Base-by-base conservation (phyloP, 2,329 filamentous ascomycete species). In the Proliferodiscus dingleyae region DNA sequence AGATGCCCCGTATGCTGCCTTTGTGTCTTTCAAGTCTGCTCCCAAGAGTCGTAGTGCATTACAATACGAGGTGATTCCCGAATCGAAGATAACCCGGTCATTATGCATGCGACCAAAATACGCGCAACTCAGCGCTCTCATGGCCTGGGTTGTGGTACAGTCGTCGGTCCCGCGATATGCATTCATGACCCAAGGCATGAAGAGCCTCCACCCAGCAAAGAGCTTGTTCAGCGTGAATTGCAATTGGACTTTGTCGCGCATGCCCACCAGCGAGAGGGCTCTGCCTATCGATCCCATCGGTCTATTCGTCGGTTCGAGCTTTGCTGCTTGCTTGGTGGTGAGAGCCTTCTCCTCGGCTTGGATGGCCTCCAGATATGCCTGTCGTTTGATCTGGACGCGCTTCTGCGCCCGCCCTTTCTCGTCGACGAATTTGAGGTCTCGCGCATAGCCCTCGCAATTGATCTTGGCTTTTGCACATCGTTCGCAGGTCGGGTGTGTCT, bases 401-500 rank as follows among this genome's bases (percentile, higher is more conserved):
- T 53, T 53, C 36, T 53, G 44, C 4, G 50, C 50, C 28, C 46
- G 36, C 18, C 41, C 23, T 30, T 53, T 50, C 43, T 53, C 50
- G 45, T 53, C 50, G 28, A 53, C 50, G 19, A 53, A 53, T 32
- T 50, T 53, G 19, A 53, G 33, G 15, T 50, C 48, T 21, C 43
- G 36, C 13, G 24, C 42, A 34, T 53, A 53, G 10, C 50, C 50
- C 18, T 48, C 47, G 32, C 50, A 53, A 15, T 37, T 16, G 13
- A 50, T 37, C 15, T 46, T 50, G 10, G 43, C 47, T 37, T 50
- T 53, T n/a, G 23, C 23, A 32, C 50, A 53, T 43, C 50, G 19
- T 34, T 39, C 13, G 29, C 45, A 47, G n/a, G 38, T 41, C 4
- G 49, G 49, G 21, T 46, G 39, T 7, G 26, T 41, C 22, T 49